A percentile compares a stretch with the other conserved stretches of the same genome.
Evolutionary conservation across 1,139 yeast genomes (phyloP).

Genomic region (Cylindricascospora bacillispora): DNA sequence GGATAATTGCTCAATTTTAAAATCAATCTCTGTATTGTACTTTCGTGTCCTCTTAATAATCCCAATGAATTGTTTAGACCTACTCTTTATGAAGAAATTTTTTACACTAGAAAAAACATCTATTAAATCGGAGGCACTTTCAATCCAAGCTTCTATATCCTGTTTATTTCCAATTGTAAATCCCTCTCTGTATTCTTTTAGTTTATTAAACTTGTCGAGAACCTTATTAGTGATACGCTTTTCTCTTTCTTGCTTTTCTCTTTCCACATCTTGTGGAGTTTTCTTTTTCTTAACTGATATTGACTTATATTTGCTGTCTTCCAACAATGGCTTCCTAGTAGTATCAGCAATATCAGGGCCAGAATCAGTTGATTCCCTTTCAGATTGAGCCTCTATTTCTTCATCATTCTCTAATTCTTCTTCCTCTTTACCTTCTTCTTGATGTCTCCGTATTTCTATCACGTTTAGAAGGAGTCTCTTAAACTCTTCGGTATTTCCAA

Average conservation of each 20-base stretch:
- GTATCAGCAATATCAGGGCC: constrained; percentile 10
- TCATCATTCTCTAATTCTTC: constrained; percentile 3
- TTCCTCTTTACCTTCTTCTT: constrained; percentile 16
- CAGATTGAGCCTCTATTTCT: constrained; percentile 16
- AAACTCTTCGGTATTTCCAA: constrained; percentile 57
- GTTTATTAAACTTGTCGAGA: constrained; percentile 49
- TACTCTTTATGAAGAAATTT: constrained; percentile 66
- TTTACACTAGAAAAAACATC: constrained; percentile 70
- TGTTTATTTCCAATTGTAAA: constrained; percentile 41
- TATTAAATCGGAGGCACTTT: constrained; percentile 67
- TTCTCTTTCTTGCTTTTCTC: constrained; percentile 47
- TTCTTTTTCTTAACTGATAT: constrained; percentile 20
- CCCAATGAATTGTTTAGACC: constrained; percentile 56
- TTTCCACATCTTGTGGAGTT: constrained; percentile 35
- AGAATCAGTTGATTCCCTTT: constrained; percentile 1
- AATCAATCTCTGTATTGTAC: constrained; percentile 53
- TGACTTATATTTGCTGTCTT: constrained; percentile 25
- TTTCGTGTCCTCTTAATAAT: constrained; percentile 50
- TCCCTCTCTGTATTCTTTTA: constrained; percentile 46
- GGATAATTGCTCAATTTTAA: constrained; percentile 54
- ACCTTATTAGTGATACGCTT: constrained; percentile 48
- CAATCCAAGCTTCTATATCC: constrained; percentile 72
- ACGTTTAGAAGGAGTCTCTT: constrained; percentile 45
- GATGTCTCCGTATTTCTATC: constrained; percentile 27
- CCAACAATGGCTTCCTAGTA: constrained; percentile 27